phyloP scores from a whole-genome alignment of 805 yeast species.

The Danielia reshetovae region DNA sequence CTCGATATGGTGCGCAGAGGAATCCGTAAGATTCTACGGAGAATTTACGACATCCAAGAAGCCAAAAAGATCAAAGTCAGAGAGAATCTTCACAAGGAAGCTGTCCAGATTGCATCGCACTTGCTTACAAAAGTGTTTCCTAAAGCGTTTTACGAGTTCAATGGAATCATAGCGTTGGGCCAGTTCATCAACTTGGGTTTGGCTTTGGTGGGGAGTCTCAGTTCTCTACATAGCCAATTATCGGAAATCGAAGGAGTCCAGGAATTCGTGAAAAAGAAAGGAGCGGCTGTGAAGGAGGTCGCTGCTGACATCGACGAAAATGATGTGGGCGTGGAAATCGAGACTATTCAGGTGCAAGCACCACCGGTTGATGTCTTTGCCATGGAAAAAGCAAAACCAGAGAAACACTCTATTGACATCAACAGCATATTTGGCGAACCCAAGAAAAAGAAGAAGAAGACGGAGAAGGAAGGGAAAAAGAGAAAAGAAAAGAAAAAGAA shows the following conservation, averaged over 20 bases:
- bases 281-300: too few relatives aligned
- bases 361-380: neutral
- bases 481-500: conserved; percentile 42
- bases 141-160: conserved; percentile 56
- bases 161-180: conserved; percentile 66
- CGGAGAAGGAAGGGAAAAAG: conserved; percentile 12
- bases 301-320: too few relatives aligned
- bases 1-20: conserved; percentile 61
- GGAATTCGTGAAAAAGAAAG: neutral
- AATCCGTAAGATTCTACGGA: conserved; percentile 36
- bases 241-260: conserved; percentile 16
- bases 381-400: neutral
- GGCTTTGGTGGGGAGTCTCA: conserved; percentile 54
- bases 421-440: conserved; percentile 11
- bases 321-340: conserved; percentile 15
- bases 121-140: conserved; percentile 36
- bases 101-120: conserved; percentile 19
- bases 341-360: too few relatives aligned
- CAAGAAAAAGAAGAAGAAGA: conserved; percentile 8
- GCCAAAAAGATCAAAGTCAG: conserved; percentile 11
- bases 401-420: conserved; percentile 8
- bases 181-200: conserved; percentile 76
- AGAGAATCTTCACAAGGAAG: conserved; percentile 9
- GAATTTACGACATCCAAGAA: conserved; percentile 21
- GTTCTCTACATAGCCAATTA: conserved; percentile 37